Evolutionary conservation across 345 rosid species (phyloP).

Genomic region (Populus euphratica): DNA sequence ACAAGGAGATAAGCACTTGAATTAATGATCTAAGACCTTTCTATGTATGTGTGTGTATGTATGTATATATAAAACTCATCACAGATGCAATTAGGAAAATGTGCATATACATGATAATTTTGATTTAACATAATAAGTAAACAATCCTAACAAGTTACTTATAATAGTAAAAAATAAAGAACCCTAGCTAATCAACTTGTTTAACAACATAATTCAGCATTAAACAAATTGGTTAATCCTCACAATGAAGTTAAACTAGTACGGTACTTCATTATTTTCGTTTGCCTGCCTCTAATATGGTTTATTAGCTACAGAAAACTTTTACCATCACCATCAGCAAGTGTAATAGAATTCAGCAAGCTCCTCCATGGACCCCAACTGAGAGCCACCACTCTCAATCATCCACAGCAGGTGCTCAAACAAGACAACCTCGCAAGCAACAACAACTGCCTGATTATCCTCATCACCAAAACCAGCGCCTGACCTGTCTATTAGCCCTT

Average conservation of each 20-base stretch:
- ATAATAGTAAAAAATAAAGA: background rate
- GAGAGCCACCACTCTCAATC: slow-evolving; percentile 52
- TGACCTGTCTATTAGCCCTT: slow-evolving; percentile 64
- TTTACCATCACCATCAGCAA: slow-evolving; percentile 20
- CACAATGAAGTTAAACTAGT: background rate
- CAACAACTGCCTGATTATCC: slow-evolving; percentile 40
- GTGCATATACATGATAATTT: too few relatives aligned
- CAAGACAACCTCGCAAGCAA: slow-evolving; percentile 83
- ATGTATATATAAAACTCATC: too few relatives aligned
- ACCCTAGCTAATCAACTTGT: background rate
- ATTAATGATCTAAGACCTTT: too few relatives aligned
- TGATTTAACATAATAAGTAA: too few relatives aligned
- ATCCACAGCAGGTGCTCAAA: slow-evolving; percentile 96
- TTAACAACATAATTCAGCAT: background rate
- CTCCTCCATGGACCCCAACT: slow-evolving; percentile 67
- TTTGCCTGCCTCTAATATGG: background rate
- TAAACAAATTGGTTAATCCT: background rate
- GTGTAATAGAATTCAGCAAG: slow-evolving; percentile 65
- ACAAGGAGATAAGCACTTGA: too few relatives aligned
- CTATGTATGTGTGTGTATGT: too few relatives aligned
- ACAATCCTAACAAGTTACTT: too few relatives aligned
- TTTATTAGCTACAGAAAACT: background rate
- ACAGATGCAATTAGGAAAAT: too few relatives aligned
- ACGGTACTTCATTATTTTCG: background rate
- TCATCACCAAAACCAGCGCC: slow-evolving; percentile 19